phyloP scores from a whole-genome alignment of 495 filamentous ascomycete species.

The Sabuloglossum arenarium region DNA sequence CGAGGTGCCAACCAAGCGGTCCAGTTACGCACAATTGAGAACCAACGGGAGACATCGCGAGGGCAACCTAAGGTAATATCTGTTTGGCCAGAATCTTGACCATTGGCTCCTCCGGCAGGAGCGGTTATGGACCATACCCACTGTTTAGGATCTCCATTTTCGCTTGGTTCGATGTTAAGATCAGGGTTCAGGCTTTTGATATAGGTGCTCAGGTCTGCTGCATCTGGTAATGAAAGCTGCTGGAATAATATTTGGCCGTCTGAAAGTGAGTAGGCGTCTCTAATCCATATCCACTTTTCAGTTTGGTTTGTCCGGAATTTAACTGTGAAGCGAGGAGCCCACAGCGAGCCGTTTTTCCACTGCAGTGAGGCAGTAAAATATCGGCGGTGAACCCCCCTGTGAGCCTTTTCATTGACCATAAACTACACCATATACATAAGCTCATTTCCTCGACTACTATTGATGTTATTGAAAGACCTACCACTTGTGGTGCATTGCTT shows the following conservation, averaged over 20 bases:
- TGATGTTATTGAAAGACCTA: constrained; percentile 3
- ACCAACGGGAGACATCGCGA: constrained; percentile 31
- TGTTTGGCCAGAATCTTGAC: constrained; percentile 30
- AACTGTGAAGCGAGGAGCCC: constrained; percentile 45
- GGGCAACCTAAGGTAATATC: constrained; percentile 37
- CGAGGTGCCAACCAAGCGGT: constrained; percentile 72
- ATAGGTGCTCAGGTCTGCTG: constrained; percentile 32
- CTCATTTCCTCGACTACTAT: background rate
- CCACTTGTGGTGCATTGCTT: constrained; percentile 10
- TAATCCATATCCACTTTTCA: constrained; percentile 55
- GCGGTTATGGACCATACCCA: constrained; percentile 48
- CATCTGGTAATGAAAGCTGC: constrained; percentile 8
- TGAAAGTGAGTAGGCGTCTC: constrained; percentile 32
- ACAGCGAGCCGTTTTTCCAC: constrained; percentile 13
- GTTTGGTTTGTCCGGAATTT: constrained; percentile 39
- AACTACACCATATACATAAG: background rate
- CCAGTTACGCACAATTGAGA: constrained; percentile 61
- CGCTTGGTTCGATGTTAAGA: constrained; percentile 30
- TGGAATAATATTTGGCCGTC: constrained; percentile 44
- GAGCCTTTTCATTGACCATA: constrained; percentile 7
- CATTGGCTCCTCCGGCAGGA: constrained; percentile 28
- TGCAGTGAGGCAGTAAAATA: constrained; percentile 20
- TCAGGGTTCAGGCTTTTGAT: constrained; percentile 36
- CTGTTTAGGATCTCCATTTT: constrained; percentile 49
- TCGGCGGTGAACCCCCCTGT: constrained; percentile 10